Evolutionary conservation across 116 monocot genomes (phyloP).

Genomic region (Trichopus zeylanicus): DNA sequence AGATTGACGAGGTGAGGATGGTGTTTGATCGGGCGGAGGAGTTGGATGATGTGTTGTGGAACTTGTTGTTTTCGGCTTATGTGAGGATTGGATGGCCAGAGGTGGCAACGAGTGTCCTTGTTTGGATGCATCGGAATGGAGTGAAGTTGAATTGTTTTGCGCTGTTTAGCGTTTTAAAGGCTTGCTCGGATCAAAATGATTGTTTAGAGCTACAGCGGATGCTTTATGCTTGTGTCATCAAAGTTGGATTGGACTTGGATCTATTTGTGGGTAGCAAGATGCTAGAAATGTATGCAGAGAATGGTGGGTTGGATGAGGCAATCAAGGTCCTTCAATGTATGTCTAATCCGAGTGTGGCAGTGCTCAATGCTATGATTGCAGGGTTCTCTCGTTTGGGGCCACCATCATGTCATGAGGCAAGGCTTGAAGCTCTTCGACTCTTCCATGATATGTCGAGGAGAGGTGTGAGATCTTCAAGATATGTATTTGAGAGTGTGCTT

Average conservation of each 20-base stretch:
- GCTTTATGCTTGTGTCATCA: conserved; percentile 1
- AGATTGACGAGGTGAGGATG: conserved; percentile 1
- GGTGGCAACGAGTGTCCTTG: conserved; percentile 4
- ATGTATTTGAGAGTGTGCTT: conserved; percentile 13
- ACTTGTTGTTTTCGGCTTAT: conserved; percentile 15
- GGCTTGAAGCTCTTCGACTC: conserved; percentile 7
- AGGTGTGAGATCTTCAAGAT: conserved; percentile 14
- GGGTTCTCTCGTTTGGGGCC: conserved; percentile 14
- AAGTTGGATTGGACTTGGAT: conserved; percentile 7
- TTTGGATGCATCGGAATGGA: conserved; percentile 9
- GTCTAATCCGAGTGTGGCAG: conserved; percentile 13
- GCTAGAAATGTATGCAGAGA: conserved; percentile 22
- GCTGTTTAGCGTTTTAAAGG: conserved; percentile 20
- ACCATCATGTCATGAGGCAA: background rate
- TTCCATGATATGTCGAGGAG: conserved; percentile 15
- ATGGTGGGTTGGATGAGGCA: conserved; percentile 9
- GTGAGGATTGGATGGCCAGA: conserved; percentile 4
- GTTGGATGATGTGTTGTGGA: conserved; percentile 25
- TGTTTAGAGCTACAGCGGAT: conserved; percentile 3
- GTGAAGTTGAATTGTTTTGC: conserved; percentile 7
- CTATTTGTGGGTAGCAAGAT: conserved; percentile 9
- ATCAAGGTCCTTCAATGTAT: conserved; percentile 10
- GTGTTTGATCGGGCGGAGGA: conserved; percentile 13
- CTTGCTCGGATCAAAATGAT: conserved; percentile 6
- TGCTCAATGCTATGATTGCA: conserved; percentile 22